These are phyloP conservation scores for Russula sp. DNA, from an alignment of 768 basidiomycete genomes.

Conservation along the genomic window DNA sequence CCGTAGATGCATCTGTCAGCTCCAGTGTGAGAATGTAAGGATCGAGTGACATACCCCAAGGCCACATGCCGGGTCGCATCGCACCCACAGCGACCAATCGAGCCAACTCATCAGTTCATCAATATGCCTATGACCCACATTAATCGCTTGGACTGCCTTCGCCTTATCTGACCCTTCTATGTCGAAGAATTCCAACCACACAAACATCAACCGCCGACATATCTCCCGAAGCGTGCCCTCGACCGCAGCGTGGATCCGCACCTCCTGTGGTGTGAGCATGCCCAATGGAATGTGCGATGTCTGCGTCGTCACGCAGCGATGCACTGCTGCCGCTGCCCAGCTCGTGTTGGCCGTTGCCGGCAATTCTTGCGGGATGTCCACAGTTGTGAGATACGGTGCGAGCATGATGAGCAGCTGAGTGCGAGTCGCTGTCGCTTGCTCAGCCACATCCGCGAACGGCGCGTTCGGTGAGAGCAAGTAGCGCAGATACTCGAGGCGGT, in stretches of 20 bases:
- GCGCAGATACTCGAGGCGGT: constrained; percentile 35
- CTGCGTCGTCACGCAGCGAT: constrained; percentile 17
- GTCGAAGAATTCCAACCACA: constrained; percentile 21
- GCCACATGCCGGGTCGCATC: constrained; percentile 15
- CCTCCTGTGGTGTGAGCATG: constrained; percentile 18
- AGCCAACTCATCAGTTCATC: constrained; percentile 21
- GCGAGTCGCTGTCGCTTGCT: constrained; percentile 7
- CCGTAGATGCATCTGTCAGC: background rate
- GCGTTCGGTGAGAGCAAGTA: constrained; percentile 29
- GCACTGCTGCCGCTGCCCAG: constrained; percentile 18
- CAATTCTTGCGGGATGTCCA: constrained; percentile 6
- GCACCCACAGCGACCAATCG: constrained; percentile 22
- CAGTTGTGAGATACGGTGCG: constrained; percentile 26
- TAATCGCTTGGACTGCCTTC: background rate
- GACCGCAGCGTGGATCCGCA: constrained; percentile 11
- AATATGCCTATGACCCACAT: constrained; percentile 3
- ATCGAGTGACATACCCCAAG: constrained; percentile 13
- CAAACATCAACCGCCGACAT: constrained; percentile 16
- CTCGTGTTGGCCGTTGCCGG: background rate
- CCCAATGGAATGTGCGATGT: constrained; percentile 11
- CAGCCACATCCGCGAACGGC: background rate
- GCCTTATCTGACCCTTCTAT: constrained; percentile 11
- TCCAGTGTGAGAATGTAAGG: too few relatives aligned
- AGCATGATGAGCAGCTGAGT: constrained; percentile 21
- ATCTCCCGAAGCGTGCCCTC: constrained; percentile 20